Percentiles rank a stretch among this genome's conserved stretches.
Evolutionary conservation across 2,329 filamentous ascomycete genomes (phyloP).

Genomic region (Seiridium cupressi): DNA sequence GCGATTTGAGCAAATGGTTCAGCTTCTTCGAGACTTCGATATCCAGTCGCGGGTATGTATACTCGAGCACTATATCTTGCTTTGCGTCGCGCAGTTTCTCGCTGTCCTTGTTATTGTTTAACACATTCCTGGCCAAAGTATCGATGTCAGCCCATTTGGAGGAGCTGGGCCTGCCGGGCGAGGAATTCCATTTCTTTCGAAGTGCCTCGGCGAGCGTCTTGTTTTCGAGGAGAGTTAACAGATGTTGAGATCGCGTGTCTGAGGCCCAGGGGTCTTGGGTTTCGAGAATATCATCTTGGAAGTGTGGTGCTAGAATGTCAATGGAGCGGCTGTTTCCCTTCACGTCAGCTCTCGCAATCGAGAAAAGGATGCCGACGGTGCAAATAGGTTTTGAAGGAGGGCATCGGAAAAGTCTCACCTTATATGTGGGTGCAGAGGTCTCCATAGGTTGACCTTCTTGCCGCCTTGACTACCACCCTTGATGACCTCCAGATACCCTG

Average conservation of each 20-base stretch:
- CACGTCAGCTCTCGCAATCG: neutral
- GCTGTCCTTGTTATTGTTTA: slow-evolving; percentile 69
- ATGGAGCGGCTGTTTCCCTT: slow-evolving; percentile 67
- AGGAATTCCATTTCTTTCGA: slow-evolving; percentile 86
- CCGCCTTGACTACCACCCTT: slow-evolving; percentile 81
- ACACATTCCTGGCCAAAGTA: slow-evolving; percentile 73
- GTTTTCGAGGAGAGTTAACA: slow-evolving; percentile 85
- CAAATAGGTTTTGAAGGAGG: neutral
- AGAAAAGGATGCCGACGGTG: neutral
- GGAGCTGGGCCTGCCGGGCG: slow-evolving; percentile 71
- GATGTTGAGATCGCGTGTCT: slow-evolving; percentile 68
- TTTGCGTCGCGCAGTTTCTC: slow-evolving; percentile 81
- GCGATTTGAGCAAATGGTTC: slow-evolving; percentile 95
- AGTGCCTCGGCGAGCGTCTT: slow-evolving; percentile 73
- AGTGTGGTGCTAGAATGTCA: slow-evolving; percentile 79
- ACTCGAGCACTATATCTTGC: slow-evolving; percentile 94
- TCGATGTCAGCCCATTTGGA: slow-evolving; percentile 97
- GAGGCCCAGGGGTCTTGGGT: slow-evolving; percentile 84
- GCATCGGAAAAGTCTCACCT: slow-evolving; percentile 43
- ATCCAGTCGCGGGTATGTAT: slow-evolving; percentile 95
- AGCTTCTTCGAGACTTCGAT: slow-evolving; percentile 97
- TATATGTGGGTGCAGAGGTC: slow-evolving; percentile 88
- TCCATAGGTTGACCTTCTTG: slow-evolving; percentile 79
- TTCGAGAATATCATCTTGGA: slow-evolving; percentile 76
- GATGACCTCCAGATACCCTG: slow-evolving; percentile 87